Percentiles rank a stretch among this genome's conserved stretches.
Evolutionary conservation across 495 filamentous ascomycete genomes (phyloP).

Genomic region (Tetracladium setigerum): DNA sequence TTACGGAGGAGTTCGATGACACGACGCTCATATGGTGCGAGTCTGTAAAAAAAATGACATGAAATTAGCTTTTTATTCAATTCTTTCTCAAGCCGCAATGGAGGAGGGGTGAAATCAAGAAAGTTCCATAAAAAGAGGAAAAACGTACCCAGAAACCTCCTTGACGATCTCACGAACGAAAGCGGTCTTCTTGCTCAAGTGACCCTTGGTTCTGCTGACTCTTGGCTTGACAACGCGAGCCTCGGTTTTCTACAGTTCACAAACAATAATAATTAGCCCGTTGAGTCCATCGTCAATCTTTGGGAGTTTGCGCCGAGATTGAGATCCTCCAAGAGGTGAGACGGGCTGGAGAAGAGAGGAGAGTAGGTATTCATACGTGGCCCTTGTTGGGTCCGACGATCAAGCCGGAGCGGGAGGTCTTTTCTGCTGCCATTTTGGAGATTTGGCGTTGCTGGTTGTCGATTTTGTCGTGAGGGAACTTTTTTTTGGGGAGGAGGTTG

Average conservation of each 20-base stretch:
- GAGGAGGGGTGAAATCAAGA: background rate
- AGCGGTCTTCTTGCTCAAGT: conserved; percentile 82
- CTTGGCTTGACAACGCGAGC: conserved; percentile 75
- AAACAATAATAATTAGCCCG: conserved; percentile 31
- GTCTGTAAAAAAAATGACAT: conserved; percentile 39
- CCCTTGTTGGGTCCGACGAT: conserved; percentile 80
- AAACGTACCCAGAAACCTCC: conserved; percentile 79
- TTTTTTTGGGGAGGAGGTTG: conserved; percentile 4
- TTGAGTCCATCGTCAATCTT: conserved; percentile 34
- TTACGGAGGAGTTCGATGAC: conserved; percentile 98
- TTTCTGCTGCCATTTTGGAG: conserved; percentile 43
- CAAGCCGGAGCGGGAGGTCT: conserved; percentile 62
- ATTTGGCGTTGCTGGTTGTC: conserved; percentile 17
- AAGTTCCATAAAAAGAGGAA: background rate
- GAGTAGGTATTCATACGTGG: conserved; percentile 58
- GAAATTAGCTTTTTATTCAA: too few relatives aligned
- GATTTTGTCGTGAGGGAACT: conserved; percentile 3
- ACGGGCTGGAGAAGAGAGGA: conserved; percentile 21
- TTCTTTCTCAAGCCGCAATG: too few relatives aligned
- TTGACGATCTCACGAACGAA: conserved; percentile 94
- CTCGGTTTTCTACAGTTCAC: conserved; percentile 73
- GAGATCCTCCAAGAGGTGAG: conserved; percentile 60
- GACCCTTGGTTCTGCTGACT: conserved; percentile 84
- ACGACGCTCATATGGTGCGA: conserved; percentile 95
- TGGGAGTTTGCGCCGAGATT: conserved; percentile 25